Evolutionary conservation across 1,139 yeast genomes (phyloP).

Genomic region (Taiozyma sp.): DNA sequence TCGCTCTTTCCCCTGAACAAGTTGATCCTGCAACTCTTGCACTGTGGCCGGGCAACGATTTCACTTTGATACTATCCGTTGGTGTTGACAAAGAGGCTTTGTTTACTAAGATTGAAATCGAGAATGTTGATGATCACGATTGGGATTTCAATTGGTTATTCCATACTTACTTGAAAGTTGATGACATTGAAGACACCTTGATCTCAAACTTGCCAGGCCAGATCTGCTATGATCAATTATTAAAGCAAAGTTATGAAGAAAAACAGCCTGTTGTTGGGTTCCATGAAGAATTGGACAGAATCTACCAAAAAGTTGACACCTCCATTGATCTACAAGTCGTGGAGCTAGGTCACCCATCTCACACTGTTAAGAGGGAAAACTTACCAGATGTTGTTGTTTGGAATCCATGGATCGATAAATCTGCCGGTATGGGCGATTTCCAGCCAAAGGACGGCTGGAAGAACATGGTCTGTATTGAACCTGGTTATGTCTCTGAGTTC

Average conservation of each 20-base stretch:
- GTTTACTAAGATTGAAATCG: conserved; percentile 68
- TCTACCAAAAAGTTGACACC: conserved; percentile 59
- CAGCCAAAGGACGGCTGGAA: conserved; percentile 79
- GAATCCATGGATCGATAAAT: conserved; percentile 93
- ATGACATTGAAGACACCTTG: conserved; percentile 71
- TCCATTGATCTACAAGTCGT: conserved; percentile 59
- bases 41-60: conserved; percentile 64
- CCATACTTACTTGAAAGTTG: conserved; percentile 82
- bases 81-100: conserved; percentile 50
- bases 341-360: conserved; percentile 64
- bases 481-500: conserved; percentile 80
- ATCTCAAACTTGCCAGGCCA: conserved; percentile 77
- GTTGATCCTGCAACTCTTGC: conserved; percentile 50
- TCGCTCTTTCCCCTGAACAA: conserved; percentile 83
- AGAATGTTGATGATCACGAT: conserved; percentile 55
- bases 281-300: conserved; percentile 78
- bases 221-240: conserved; percentile 68
- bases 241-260: conserved; percentile 58
- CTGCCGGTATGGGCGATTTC: conserved; percentile 80
- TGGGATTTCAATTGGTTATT: conserved; percentile 92
- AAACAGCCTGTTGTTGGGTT: conserved; percentile 71
- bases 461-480: conserved; percentile 90
- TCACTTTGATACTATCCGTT: conserved; percentile 71
- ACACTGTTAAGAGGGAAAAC: conserved; percentile 59
- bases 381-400: conserved; percentile 91